Percentiles rank a stretch among this genome's conserved stretches.
Conservation (phyloP, 192 early-diverging fungal genomes). For the Backusella liffmaniae region DNA sequence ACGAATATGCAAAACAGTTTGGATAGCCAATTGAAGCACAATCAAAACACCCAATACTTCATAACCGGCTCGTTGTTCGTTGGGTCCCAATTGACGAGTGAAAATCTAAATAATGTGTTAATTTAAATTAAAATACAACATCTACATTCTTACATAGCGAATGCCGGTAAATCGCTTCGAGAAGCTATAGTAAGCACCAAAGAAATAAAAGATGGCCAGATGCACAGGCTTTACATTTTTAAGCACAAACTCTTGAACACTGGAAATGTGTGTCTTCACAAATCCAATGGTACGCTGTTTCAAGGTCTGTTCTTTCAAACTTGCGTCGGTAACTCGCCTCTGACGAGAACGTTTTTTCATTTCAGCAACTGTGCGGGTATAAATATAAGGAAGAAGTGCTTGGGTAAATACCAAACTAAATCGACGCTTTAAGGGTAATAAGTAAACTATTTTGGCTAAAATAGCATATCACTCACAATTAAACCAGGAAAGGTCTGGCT, state of each 20-base stretch:
- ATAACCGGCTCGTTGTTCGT: slow-evolving; percentile 76
- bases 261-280: slow-evolving; percentile 8
- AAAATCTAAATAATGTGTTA: slow-evolving; percentile 53
- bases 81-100: slow-evolving; percentile 67
- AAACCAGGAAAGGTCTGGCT: slow-evolving; percentile 51
- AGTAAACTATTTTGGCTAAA: not conserved
- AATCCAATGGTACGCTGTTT: not conserved
- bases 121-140: not conserved
- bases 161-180: slow-evolving; percentile 79
- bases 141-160: slow-evolving; percentile 60
- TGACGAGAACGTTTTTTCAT: slow-evolving; percentile 24
- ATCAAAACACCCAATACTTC: slow-evolving; percentile 86
- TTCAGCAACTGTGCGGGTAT: slow-evolving; percentile 17
- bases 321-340: not conserved
- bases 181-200: slow-evolving; percentile 77
- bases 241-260: slow-evolving; percentile 43
- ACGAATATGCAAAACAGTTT: slow-evolving; percentile 40
- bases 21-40: slow-evolving; percentile 66
- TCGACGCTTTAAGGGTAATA: slow-evolving; percentile 7
- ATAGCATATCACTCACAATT: slow-evolving; percentile 29
- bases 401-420: slow-evolving; percentile 15
- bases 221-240: slow-evolving; percentile 63
- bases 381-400: slow-evolving; percentile 32
- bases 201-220: slow-evolving; percentile 87
- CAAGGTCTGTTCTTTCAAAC: not conserved